A percentile compares a stretch with the other conserved stretches of the same genome.
phyloP scores from a whole-genome alignment of 1,139 yeast genomes.

The Komagataea norvegica region DNA sequence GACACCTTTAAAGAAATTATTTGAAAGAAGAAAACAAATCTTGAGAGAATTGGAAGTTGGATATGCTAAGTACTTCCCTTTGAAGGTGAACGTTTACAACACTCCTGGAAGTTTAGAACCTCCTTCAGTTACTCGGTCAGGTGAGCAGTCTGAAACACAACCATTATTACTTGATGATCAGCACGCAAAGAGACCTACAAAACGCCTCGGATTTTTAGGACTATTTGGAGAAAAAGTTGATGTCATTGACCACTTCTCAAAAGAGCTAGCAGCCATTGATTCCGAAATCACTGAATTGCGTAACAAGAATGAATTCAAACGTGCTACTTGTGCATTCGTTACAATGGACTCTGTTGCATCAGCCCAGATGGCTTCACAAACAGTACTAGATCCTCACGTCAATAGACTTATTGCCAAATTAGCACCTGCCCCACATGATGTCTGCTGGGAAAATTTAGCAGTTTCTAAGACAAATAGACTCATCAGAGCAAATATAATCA shows the following conservation, averaged over 20 bases:
- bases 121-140: conserved; percentile 21
- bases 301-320: conserved; percentile 38
- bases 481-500: conserved; percentile 55
- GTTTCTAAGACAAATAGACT: conserved; percentile 54
- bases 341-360: conserved; percentile 83
- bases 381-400: conserved; percentile 76
- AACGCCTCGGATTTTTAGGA: conserved; percentile 44
- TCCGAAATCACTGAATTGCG: conserved; percentile 48
- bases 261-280: conserved; percentile 53
- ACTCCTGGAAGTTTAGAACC: conserved; percentile 25
- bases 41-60: conserved; percentile 40
- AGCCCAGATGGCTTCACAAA: conserved; percentile 89
- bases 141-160: conserved; percentile 16
- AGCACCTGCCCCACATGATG: conserved; percentile 88
- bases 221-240: conserved; percentile 57
- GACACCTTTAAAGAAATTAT: conserved; percentile 41
- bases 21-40: conserved; percentile 34
- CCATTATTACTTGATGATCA: conserved; percentile 7
- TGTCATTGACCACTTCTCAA: conserved; percentile 57
- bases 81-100: conserved; percentile 36
- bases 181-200: conserved; percentile 36
- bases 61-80: conserved; percentile 42
- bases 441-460: conserved; percentile 72
- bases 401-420: conserved; percentile 65
- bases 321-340: conserved; percentile 56